phyloP scores from a whole-genome alignment of 140 eudicot species.

The Flaveria floridana region DNA sequence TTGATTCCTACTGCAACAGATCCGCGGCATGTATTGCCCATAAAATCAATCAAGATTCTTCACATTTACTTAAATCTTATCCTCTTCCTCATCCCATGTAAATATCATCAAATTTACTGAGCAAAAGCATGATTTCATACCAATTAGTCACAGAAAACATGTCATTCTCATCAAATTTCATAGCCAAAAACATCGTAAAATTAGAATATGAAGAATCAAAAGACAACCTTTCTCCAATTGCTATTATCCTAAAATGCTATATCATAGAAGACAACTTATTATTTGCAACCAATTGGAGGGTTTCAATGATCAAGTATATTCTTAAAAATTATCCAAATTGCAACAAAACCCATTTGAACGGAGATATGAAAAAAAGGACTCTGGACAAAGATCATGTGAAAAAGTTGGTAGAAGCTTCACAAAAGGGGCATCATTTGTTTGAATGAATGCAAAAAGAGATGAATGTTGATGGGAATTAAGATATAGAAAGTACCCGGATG shows the following conservation, averaged over 20 bases:
- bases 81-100: slow-evolving; percentile 33
- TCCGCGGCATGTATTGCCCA: slow-evolving; percentile 98
- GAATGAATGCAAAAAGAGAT: no score
- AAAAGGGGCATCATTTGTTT: not conserved
- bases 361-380: not conserved
- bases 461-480: not conserved
- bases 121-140: not conserved
- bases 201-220: not conserved
- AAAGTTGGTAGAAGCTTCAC: not conserved
- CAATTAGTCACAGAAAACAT: slow-evolving; percentile 3
- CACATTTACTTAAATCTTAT: slow-evolving; percentile 15
- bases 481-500: slow-evolving; percentile 22
- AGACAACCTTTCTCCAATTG: not conserved
- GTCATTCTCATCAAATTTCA: no score
- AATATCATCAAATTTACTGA: not conserved
- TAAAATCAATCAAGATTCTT: slow-evolving; percentile 52
- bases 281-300: no score
- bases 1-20: slow-evolving; percentile 49
- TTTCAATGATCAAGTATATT: not conserved
- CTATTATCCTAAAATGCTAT: not conserved
- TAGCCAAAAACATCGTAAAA: not conserved
- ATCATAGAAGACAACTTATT: no score
- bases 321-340: not conserved
- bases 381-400: not conserved
- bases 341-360: slow-evolving; percentile 10